Conservation (phyloP, 306 rosid genomes). For the Psophocarpus tetragonolobus region DNA sequence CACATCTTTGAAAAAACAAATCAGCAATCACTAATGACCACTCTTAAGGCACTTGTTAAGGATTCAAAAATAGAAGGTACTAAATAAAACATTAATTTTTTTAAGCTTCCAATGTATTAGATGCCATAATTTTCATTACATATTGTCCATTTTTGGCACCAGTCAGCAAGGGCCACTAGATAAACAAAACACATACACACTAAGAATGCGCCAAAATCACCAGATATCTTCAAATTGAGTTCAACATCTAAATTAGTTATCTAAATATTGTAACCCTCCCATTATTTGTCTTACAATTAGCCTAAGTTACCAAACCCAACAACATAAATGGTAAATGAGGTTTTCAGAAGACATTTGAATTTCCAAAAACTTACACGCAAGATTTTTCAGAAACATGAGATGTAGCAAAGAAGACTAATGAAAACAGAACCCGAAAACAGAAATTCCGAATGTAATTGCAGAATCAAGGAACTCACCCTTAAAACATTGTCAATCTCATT, state of each 20-base stretch:
- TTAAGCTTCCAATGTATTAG: background rate
- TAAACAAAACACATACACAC: background rate
- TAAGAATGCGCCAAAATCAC: background rate
- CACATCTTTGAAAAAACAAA: background rate
- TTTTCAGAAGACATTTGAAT: background rate
- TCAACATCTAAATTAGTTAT: background rate
- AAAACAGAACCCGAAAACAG: conserved; percentile 1
- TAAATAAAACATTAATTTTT: background rate
- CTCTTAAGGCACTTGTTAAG: background rate
- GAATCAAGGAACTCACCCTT: conserved; percentile 59
- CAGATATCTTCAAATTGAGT: background rate
- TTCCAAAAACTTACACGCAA: background rate
- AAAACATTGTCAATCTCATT: conserved; percentile 82
- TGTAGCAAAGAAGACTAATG: conserved; percentile 3
- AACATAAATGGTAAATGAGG: background rate
- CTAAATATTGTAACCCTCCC: background rate
- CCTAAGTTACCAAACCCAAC: background rate
- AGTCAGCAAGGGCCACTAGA: background rate
- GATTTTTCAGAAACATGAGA: background rate
- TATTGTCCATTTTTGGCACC: background rate
- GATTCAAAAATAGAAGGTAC: background rate
- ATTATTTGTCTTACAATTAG: background rate
- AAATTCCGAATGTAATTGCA: background rate
- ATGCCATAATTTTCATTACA: background rate
- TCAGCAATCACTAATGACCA: background rate